A percentile compares a stretch with the other conserved stretches of the same genome.
Evolutionary conservation across 176 grass and related monocot species (phyloP).

Genomic region (Rhipidocladum racemiflorum): DNA sequence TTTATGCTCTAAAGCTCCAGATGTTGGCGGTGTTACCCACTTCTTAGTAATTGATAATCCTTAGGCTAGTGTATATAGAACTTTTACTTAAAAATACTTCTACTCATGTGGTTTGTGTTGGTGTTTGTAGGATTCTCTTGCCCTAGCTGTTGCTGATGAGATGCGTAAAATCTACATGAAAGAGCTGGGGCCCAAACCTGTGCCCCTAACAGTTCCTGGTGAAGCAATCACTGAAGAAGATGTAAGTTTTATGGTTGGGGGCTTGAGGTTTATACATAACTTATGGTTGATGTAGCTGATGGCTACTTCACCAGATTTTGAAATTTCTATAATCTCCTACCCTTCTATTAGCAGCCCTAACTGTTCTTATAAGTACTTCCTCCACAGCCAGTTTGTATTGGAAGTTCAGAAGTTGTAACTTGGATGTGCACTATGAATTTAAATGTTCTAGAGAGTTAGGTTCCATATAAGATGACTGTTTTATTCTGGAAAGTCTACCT

Average conservation of each 20-base stretch:
- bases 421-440: background rate
- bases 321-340: background rate
- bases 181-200: constrained; percentile 74
- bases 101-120: constrained; percentile 14
- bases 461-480: background rate
- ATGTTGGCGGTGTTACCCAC: background rate
- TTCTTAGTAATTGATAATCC: background rate
- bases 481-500: background rate
- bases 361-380: background rate
- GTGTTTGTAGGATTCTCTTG: constrained; percentile 69
- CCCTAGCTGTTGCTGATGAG: constrained; percentile 81
- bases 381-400: background rate
- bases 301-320: background rate
- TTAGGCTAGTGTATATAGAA: background rate
- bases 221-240: constrained; percentile 90
- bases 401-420: background rate
- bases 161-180: constrained; percentile 73
- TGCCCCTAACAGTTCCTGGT: constrained; percentile 79
- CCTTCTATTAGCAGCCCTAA: background rate
- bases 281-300: background rate
- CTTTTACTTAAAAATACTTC: background rate
- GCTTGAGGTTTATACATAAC: background rate
- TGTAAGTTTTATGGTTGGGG: constrained; percentile 38
- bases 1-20: constrained; percentile 1
- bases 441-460: background rate